Evolutionary conservation across 2,329 filamentous ascomycete species (phyloP).

Genomic region (Emmonsiellopsis sp.): DNA sequence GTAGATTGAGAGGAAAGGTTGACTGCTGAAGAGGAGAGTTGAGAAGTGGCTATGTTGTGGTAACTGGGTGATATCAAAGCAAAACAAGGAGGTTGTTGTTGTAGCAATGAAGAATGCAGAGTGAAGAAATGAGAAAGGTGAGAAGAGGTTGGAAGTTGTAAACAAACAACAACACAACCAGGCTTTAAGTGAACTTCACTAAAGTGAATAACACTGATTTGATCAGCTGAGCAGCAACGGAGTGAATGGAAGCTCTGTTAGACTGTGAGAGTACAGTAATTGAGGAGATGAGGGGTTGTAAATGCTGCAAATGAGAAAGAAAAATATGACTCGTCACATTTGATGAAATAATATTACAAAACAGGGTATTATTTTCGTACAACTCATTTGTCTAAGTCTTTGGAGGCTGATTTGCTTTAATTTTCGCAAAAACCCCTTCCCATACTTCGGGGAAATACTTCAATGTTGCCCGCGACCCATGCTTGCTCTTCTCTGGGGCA

Average conservation of each 20-base stretch:
- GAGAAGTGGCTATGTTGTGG: not conserved
- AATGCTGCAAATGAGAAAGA: not conserved
- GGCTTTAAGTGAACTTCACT: not conserved
- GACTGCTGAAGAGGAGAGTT: not conserved
- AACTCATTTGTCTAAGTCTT: not conserved
- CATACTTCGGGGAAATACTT: constrained; percentile 37
- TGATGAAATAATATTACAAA: not conserved
- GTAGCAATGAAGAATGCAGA: not conserved
- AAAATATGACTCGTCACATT: not conserved
- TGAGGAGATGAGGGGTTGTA: not conserved
- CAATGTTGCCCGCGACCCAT: constrained; percentile 25
- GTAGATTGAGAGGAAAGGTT: not conserved
- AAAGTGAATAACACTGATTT: not conserved
- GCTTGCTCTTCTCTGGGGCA: constrained; percentile 27
- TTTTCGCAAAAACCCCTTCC: constrained; percentile 33
- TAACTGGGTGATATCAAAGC: not conserved
- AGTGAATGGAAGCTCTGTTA: not conserved
- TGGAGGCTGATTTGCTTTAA: constrained; percentile 16
- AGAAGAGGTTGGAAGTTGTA: not conserved
- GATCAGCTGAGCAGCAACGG: not conserved
- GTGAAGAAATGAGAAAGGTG: not conserved
- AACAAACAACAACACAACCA: not conserved
- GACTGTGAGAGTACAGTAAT: no score
- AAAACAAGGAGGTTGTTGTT: not conserved
- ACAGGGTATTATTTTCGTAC: not conserved